Conservation (phyloP, 345 rosid species). For the Brassica nigra region DNA sequence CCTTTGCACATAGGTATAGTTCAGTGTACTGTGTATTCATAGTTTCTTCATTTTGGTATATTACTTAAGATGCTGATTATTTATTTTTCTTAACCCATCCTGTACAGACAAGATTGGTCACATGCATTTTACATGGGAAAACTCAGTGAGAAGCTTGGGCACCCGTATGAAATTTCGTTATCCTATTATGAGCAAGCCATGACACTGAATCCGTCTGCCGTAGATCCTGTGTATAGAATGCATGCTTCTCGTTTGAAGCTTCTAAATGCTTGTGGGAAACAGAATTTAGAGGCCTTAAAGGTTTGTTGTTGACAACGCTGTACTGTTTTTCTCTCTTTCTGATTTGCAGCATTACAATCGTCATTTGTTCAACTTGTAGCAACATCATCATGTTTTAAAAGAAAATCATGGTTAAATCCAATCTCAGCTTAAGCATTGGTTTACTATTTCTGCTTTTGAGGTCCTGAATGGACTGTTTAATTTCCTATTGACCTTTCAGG, state of each 20-base stretch:
- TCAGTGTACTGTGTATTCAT: constrained; percentile 9
- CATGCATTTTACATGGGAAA: constrained; percentile 97
- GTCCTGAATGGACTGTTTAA: constrained; percentile 23
- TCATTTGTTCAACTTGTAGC: constrained; percentile 12
- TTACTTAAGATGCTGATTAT: constrained; percentile 10
- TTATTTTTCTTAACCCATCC: constrained; percentile 1
- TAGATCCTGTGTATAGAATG: constrained; percentile 94
- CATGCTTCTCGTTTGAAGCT: constrained; percentile 93
- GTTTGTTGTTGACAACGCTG: constrained; percentile 46
- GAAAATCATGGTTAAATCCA: constrained; percentile 1
- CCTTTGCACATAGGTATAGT: constrained; percentile 73
- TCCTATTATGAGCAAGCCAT: constrained; percentile 80
- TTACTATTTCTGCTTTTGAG: constrained; percentile 9
- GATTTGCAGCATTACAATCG: constrained; percentile 10
- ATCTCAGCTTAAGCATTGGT: constrained; percentile 18
- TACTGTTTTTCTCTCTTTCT: background rate
- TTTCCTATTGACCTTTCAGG: constrained; percentile 51
- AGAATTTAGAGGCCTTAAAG: constrained; percentile 73
- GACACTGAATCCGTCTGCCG: constrained; percentile 77
- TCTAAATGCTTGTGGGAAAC: constrained; percentile 66
- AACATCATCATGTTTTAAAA: constrained; percentile 10
- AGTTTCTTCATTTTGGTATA: constrained; percentile 20
- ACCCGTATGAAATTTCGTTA: constrained; percentile 61
- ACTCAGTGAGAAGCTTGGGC: constrained; percentile 88
- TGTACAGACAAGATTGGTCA: constrained; percentile 90